Evolutionary conservation across 176 grass and related monocot genomes (phyloP).

Genomic region (Melocanna baccifera): DNA sequence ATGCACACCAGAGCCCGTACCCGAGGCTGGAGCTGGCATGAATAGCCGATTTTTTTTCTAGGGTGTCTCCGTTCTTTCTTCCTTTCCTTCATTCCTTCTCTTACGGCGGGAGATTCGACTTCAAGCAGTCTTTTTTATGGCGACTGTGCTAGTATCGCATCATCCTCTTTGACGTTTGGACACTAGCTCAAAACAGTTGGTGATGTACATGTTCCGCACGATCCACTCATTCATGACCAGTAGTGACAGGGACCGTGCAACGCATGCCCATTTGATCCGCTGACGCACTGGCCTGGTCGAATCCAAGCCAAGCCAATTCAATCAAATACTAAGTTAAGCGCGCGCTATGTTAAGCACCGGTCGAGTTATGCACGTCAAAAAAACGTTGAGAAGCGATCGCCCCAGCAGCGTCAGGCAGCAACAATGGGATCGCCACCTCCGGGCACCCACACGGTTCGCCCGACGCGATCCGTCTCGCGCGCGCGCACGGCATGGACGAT

Average conservation of each 20-base stretch:
- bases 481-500: too few relatives aligned
- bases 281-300: neutral
- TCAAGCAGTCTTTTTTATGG: neutral
- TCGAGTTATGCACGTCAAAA: too few relatives aligned
- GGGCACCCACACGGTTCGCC: too few relatives aligned
- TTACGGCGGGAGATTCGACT: neutral
- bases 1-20: neutral
- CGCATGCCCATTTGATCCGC: neutral
- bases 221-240: neutral
- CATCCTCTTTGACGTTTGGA: neutral
- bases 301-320: neutral
- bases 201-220: neutral
- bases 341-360: too few relatives aligned
- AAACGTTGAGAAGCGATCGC: neutral
- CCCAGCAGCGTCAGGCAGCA: too few relatives aligned
- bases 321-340: neutral
- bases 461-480: too few relatives aligned
- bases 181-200: neutral
- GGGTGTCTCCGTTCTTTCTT: too few relatives aligned
- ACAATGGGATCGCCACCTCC: too few relatives aligned
- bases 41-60: neutral
- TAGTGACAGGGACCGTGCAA: neutral
- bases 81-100: neutral
- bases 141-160: neutral
- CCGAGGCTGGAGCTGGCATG: neutral